Evolutionary conservation across 2,329 filamentous ascomycete species (phyloP), one percentile per base, ranked within the genome.

Genomic region (Xylariaceae sp.): DNA sequence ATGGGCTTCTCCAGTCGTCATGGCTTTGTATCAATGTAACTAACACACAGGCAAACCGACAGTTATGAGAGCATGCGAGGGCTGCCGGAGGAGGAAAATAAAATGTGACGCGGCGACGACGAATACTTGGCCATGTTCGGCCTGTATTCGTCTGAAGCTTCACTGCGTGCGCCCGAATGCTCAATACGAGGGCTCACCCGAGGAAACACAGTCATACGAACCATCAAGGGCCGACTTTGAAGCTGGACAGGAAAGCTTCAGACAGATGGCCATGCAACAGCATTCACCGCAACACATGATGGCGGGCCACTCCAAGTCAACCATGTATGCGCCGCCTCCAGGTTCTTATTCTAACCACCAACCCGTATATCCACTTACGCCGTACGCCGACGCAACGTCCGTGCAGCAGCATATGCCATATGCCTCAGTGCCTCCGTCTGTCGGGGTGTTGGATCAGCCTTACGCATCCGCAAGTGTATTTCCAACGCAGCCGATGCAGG

Each of bases 61-160:
- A 95, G 93, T 97, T 46, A 97, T 96, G 92, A 87, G 94, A 78
- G 94, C 93, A 51, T 97, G 93, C 73, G 93, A 97, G 75, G 93
- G 93, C 56, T 97, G 93, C 70, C 84, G 93, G 58, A 87, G 92
- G 73, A 85, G 93, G 67, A 99, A 99, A 75, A 99, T 99, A 71
- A 96, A 96, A 73, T 99, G 93, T 75, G 94, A 97, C 76, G 92
- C 93, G 46, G 93, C 93, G 16, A 96, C 93, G 11, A 97, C 92
- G 33, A 97, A 97, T 72, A 92, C 91, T 30, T 97, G 94, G 93
- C 94, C 94, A 23, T 97, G 93, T 73, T 94, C 92, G 33, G 91
- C 94, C 29, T 99, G 93, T 71, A 88, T 92, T 58, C 85, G 93
- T 42, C 79, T 97, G 58, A 97, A 97, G 77, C 82, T 97, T 55